phyloP scores from a whole-genome alignment of 2,329 filamentous ascomycete species.

The Westerdykella sp. region DNA sequence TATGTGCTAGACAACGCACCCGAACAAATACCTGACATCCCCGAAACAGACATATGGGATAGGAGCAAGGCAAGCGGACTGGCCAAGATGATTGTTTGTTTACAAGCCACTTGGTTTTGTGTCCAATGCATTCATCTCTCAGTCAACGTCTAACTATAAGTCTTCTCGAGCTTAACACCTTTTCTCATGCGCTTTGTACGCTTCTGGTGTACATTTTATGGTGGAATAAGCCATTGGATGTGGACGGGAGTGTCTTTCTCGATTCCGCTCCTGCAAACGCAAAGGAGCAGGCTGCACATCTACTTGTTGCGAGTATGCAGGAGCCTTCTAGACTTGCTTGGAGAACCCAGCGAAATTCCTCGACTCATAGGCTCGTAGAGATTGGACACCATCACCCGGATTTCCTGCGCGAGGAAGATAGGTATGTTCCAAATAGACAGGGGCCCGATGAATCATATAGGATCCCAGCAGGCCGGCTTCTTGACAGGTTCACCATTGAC shows the following conservation, averaged over 20 bases:
- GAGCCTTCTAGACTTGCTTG: too few species aligned
- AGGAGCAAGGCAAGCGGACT: conserved; percentile 13
- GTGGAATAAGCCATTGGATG: conserved; percentile 26
- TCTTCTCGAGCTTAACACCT: conserved; percentile 55
- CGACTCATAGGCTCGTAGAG: too few species aligned
- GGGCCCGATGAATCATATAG: too few species aligned
- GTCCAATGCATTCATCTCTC: conserved; percentile 15
- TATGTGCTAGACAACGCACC: background rate
- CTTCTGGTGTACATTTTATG: conserved; percentile 24
- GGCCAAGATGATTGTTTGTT: conserved; percentile 14
- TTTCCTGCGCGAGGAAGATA: too few species aligned
- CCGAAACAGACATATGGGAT: conserved; percentile 3
- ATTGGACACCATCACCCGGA: too few species aligned
- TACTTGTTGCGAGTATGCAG: too few species aligned
- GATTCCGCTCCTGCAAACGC: too few species aligned
- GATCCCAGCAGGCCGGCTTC: too few species aligned
- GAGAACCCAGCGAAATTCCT: too few species aligned
- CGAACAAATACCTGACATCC: conserved; percentile 3
- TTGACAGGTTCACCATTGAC: too few species aligned
- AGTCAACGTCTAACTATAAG: conserved; percentile 28
- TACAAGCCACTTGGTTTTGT: conserved; percentile 25
- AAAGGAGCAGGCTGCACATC: too few species aligned
- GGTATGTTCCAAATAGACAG: too few species aligned
- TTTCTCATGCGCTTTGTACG: conserved; percentile 43
- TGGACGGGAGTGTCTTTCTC: conserved; percentile 9